Evolutionary conservation across 768 basidiomycete genomes (phyloP).

Genomic region (Mycena capillaripes): DNA sequence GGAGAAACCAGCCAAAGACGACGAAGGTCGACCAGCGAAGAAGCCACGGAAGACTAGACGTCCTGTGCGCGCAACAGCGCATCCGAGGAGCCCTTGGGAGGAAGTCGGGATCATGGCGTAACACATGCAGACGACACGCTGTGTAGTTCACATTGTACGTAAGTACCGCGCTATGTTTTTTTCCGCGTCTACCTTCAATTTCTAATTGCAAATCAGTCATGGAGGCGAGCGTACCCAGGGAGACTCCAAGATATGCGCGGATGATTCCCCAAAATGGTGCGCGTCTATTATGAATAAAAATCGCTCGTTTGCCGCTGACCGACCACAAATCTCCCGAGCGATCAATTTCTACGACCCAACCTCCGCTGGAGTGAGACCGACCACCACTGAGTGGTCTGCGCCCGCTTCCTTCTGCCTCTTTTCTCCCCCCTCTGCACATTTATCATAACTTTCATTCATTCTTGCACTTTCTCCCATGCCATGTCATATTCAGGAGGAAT

Average conservation of each 20-base stretch:
- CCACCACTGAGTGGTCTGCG: neutral
- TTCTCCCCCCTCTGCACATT: conserved; percentile 3
- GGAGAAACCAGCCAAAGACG: conserved; percentile 48
- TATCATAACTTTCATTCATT: neutral
- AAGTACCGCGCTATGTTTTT: conserved; percentile 30
- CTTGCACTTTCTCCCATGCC: neutral
- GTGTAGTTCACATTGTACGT: conserved; percentile 85
- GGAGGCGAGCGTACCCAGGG: conserved; percentile 67
- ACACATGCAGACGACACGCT: conserved; percentile 61
- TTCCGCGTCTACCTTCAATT: conserved; percentile 19
- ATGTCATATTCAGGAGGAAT: neutral
- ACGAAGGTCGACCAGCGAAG: conserved; percentile 46
- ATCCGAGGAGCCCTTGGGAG: conserved; percentile 41
- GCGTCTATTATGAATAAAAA: conserved; percentile 20
- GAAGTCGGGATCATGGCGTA: conserved; percentile 67
- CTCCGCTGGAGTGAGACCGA: conserved; percentile 67
- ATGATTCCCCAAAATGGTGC: conserved; percentile 79
- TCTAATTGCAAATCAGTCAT: conserved; percentile 49
- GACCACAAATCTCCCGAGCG: conserved; percentile 55
- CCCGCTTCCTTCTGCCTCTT: neutral
- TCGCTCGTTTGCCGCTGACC: conserved; percentile 12
- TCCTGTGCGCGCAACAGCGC: conserved; percentile 35
- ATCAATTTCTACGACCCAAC: conserved; percentile 77
- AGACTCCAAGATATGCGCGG: conserved; percentile 62
- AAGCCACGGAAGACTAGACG: conserved; percentile 53